A percentile compares a stretch with the other conserved stretches of the same genome.
phyloP scores from a whole-genome alignment of 225 moss, liverwort and hornwort species.

The Sphagnum tenellum region DNA sequence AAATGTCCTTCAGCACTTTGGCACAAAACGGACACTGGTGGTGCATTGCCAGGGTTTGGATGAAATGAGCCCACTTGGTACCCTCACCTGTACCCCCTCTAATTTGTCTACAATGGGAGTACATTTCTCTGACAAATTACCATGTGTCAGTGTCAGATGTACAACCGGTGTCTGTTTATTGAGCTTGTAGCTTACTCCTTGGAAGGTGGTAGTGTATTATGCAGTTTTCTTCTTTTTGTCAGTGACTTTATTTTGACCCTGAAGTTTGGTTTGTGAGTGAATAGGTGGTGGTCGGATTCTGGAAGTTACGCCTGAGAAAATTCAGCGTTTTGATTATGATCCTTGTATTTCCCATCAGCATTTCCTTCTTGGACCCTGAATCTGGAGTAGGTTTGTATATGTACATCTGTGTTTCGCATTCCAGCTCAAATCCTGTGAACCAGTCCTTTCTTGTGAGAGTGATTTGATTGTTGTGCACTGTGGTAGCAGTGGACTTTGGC shows the following conservation, averaged over 20 bases:
- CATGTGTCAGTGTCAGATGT: too few relatives aligned
- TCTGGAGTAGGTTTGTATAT: too few relatives aligned
- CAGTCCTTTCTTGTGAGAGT: background rate
- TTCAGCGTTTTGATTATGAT: constrained; percentile 82
- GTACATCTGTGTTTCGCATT: too few relatives aligned
- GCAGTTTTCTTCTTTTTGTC: too few relatives aligned
- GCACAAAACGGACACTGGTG: constrained; percentile 74
- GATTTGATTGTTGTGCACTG: background rate
- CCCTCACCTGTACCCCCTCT: background rate
- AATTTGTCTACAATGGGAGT: too few relatives aligned
- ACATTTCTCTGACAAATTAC: too few relatives aligned
- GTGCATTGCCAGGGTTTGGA: constrained; percentile 95
- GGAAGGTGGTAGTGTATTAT: too few relatives aligned
- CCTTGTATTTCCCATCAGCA: constrained; percentile 34
- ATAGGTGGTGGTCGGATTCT: constrained; percentile 50
- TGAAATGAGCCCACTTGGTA: constrained; percentile 97
- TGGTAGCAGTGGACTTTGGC: constrained; percentile 74
- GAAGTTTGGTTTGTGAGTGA: constrained; percentile 12
- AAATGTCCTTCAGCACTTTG: constrained; percentile 70
- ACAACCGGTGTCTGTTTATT: too few relatives aligned
- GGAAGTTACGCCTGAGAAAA: constrained; percentile 65
- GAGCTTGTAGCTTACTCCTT: too few relatives aligned
- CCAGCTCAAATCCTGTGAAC: background rate
- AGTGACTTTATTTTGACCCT: constrained; percentile 13
- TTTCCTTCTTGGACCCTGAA: too few relatives aligned